These are phyloP conservation scores for Epichloe sylvatica DNA, from an alignment of 2,329 filamentous ascomycete genomes.

Conservation along the genomic window DNA sequence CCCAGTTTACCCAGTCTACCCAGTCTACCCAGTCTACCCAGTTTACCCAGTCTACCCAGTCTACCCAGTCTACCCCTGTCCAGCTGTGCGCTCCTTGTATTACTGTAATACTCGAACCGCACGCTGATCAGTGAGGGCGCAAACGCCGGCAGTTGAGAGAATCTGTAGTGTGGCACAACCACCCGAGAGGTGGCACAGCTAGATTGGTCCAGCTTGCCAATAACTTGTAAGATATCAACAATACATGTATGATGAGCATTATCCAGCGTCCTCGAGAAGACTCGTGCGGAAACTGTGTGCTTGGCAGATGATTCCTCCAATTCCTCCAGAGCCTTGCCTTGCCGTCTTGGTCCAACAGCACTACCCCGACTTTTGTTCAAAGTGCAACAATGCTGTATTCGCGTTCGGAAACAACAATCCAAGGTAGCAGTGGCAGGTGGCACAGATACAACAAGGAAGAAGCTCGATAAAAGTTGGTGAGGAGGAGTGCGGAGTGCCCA, in stretches of 20 bases:
- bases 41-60: background rate
- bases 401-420: too few relatives aligned
- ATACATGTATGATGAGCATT: too few relatives aligned
- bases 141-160: background rate
- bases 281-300: too few relatives aligned
- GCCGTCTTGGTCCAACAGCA: too few relatives aligned
- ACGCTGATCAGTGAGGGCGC: background rate
- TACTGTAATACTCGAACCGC: background rate
- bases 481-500: background rate
- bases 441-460: background rate
- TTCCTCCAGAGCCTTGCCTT: too few relatives aligned
- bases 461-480: background rate
- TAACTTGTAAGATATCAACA: too few relatives aligned
- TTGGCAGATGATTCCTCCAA: too few relatives aligned
- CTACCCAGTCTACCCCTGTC: background rate
- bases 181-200: too few relatives aligned
- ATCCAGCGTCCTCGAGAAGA: too few relatives aligned
- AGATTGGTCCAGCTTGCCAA: too few relatives aligned
- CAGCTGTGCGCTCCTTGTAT: conserved; percentile 2
- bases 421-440: background rate
- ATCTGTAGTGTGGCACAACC: background rate
- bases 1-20: background rate
- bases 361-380: too few relatives aligned
- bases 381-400: too few relatives aligned
- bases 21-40: background rate